These are phyloP conservation scores for Agastache rugosa DNA, from an alignment of 257 asterid genomes.

Conservation along the genomic window DNA sequence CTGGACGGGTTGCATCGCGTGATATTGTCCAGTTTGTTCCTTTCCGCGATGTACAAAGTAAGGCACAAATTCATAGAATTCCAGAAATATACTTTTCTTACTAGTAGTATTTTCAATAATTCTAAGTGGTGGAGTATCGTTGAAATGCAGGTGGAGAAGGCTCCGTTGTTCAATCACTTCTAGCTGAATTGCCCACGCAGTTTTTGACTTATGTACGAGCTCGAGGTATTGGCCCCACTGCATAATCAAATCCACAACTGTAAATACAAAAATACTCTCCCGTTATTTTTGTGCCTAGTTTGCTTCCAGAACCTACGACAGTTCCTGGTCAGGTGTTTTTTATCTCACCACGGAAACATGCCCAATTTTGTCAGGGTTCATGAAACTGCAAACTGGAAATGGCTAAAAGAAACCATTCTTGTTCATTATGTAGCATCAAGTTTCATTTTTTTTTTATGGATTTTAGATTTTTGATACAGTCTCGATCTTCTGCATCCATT, in stretches of 20 bases:
- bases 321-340: constrained; percentile 41
- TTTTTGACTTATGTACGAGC: constrained; percentile 77
- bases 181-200: constrained; percentile 96
- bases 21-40: constrained; percentile 99
- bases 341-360: constrained; percentile 35
- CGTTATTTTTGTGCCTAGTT: constrained; percentile 33
- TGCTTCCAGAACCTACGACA: constrained; percentile 33
- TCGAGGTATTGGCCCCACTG: constrained; percentile 68
- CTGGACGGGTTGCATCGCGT: constrained; percentile 92
- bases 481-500: constrained; percentile 23
- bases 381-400: constrained; percentile 42
- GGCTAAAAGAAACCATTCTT: constrained; percentile 35
- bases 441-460: constrained; percentile 21
- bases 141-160: constrained; percentile 70
- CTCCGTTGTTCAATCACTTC: constrained; percentile 81
- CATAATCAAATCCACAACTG: constrained; percentile 46
- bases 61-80: constrained; percentile 31
- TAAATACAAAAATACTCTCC: constrained; percentile 52
- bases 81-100: not conserved
- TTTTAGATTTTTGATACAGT: constrained; percentile 1
- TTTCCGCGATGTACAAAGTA: constrained; percentile 85
- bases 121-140: constrained; percentile 11
- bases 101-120: not conserved
- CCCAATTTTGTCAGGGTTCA: constrained; percentile 39
- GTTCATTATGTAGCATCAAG: constrained; percentile 35